phyloP scores from a whole-genome alignment of 345 rosid genomes.

The Populus alba region DNA sequence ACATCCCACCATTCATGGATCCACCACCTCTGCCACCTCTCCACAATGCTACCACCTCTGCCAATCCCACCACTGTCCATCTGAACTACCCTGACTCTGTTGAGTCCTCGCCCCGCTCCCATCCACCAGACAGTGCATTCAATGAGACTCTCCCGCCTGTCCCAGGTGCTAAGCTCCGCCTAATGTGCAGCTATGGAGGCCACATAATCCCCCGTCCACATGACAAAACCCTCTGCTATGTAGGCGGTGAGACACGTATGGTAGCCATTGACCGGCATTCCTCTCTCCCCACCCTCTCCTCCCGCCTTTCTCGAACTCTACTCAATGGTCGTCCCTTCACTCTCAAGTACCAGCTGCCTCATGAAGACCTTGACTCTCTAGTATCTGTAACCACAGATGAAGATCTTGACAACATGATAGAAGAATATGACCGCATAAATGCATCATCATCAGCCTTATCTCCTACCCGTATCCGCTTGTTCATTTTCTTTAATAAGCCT shows the following conservation, averaged over 20 bases:
- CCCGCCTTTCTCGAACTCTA: slow-evolving; percentile 62
- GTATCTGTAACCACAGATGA: slow-evolving; percentile 74
- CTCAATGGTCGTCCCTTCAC: slow-evolving; percentile 64
- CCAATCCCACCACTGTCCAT: slow-evolving; percentile 26
- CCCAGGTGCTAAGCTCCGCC: slow-evolving; percentile 67
- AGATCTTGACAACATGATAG: slow-evolving; percentile 81
- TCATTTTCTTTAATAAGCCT: slow-evolving; percentile 62
- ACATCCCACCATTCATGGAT: slow-evolving; percentile 29
- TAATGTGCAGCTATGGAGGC: slow-evolving; percentile 87
- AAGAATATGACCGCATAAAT: slow-evolving; percentile 62
- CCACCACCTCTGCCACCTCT: slow-evolving; percentile 31
- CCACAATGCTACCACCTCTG: slow-evolving; percentile 8
- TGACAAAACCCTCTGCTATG: slow-evolving; percentile 69
- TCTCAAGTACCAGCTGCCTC: slow-evolving; percentile 80
- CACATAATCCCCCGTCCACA: slow-evolving; percentile 93
- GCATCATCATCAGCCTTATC: slow-evolving; percentile 30
- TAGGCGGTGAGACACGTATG: slow-evolving; percentile 70
- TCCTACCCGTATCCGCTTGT: slow-evolving; percentile 57
- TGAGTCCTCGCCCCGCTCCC: slow-evolving; percentile 55
- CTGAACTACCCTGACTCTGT: slow-evolving; percentile 32
- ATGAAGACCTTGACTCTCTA: slow-evolving; percentile 81
- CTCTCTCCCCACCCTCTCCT: slow-evolving; percentile 44
- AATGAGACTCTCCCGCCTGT: slow-evolving; percentile 50
- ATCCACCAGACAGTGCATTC: not conserved
- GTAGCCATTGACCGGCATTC: slow-evolving; percentile 64